Conservation (phyloP, 2,329 filamentous ascomycete species). For the Paradendryphiella salina region DNA sequence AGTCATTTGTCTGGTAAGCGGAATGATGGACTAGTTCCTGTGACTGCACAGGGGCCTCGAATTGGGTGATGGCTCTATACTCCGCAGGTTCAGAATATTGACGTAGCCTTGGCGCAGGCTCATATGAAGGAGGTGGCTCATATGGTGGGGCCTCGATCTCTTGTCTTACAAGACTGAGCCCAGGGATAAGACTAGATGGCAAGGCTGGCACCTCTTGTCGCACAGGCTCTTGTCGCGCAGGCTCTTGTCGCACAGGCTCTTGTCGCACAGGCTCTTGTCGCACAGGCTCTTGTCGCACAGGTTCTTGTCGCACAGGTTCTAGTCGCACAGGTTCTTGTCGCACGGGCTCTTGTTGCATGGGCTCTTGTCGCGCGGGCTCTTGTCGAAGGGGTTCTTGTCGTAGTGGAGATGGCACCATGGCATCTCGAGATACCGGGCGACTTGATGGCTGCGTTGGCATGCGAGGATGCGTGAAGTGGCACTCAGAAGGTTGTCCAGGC, state of each 20-base stretch:
- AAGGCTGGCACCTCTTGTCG: constrained; percentile 36
- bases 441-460: constrained; percentile 26
- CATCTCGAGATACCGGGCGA: constrained; percentile 41
- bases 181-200: constrained; percentile 38
- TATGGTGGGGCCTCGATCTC: constrained; percentile 29
- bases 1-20: constrained; percentile 33
- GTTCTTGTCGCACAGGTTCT: constrained; percentile 24
- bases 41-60: constrained; percentile 35
- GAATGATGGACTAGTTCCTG: constrained; percentile 38
- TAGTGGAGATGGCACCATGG: constrained; percentile 35
- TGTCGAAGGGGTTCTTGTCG: constrained; percentile 26
- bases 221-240: constrained; percentile 38
- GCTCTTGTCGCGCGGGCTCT: constrained; percentile 40
- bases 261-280: constrained; percentile 38
- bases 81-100: constrained; percentile 43
- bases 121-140: constrained; percentile 26
- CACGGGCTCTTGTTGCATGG: constrained; percentile 16
- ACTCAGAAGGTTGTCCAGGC: constrained; percentile 32
- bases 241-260: constrained; percentile 29
- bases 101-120: constrained; percentile 31
- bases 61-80: constrained; percentile 39
- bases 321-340: constrained; percentile 40
- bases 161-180: constrained; percentile 32
- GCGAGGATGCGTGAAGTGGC: constrained; percentile 40
- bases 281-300: constrained; percentile 38